Base-by-base conservation (phyloP, 176 grass and related monocot genomes). In the Oryza longistaminata region DNA sequence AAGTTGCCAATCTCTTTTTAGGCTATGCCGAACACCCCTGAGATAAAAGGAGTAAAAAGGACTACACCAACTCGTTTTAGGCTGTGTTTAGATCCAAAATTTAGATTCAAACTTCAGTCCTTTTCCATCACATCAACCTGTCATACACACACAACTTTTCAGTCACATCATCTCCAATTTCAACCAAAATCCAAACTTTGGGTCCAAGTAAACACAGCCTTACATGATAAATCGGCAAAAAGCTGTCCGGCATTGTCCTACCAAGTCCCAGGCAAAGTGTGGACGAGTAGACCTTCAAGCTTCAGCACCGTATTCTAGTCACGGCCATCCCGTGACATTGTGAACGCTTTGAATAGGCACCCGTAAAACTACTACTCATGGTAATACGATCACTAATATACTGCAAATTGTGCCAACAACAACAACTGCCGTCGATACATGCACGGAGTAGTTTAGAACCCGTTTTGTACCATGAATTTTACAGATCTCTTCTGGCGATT, bases 281-380 rank as follows among this genome's bases (percentile, higher is more conserved):
- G 88, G 76, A 85, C 15, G 52, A 25, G n/a, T 43, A 22, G 82
- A 62, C 73, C 29, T 66, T 55, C 13, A 1, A 35, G 17, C 27
- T 35, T 4, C 11, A 37, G 70, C 9, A 19, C 26, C 22, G 26
- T 43, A 35, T 62, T 19, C 13, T 21, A 22, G 19, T 53, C 11
- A 40, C 77, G 22, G 29, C 22, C 24, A 27, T 26, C 87, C 58
- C 88, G 83, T 86, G 88, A 77, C 10, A 37, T 1, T 25, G 22
- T 81, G 39, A 71, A 85, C 25, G 7, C 68, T 43, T 22, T 39
- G 71, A 86, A 49, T 5, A 5, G 9, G 14, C 27, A 34, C 44
- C 71, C 52, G 50, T 39, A 35, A 35, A 5, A 35, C 34, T 35
- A 35, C 4, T 35, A 35, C 3, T 35, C 34, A 35, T 5, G 34